Percentiles rank a stretch among this genome's conserved stretches.
phyloP scores from a whole-genome alignment of 768 basidiomycete species.

The Grammothele lineata region DNA sequence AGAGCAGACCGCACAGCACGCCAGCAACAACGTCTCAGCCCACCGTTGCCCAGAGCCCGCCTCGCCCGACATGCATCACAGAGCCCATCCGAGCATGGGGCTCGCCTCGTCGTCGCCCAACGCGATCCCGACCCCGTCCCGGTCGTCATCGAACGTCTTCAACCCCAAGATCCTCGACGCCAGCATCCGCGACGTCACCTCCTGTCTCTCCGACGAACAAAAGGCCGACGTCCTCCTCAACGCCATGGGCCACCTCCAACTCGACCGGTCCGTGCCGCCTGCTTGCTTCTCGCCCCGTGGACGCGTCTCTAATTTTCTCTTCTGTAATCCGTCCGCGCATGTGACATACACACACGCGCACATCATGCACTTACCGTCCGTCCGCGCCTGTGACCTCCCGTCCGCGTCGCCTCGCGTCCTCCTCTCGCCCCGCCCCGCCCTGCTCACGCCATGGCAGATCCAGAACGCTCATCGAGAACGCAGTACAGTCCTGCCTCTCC shows the following conservation, averaged over 20 bases:
- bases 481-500: conserved; percentile 65
- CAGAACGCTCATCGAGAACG: conserved; percentile 67
- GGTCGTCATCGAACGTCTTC: conserved; percentile 52
- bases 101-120: conserved; percentile 2
- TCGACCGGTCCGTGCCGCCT: conserved; percentile 51
- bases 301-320: conserved; percentile 5
- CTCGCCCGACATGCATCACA: conserved; percentile 13
- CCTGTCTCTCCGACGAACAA: conserved; percentile 54
- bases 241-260: conserved; percentile 78
- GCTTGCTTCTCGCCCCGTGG: conserved; percentile 2
- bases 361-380: conserved; percentile 3
- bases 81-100: conserved; percentile 12
- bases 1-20: neutral
- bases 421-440: too few relatives aligned
- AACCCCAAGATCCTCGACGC: conserved; percentile 77
- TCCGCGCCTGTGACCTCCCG: too few relatives aligned
- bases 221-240: conserved; percentile 71
- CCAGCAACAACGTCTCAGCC: too few relatives aligned
- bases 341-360: conserved; percentile 3
- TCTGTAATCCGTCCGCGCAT: neutral
- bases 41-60: too few relatives aligned
- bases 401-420: too few relatives aligned
- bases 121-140: neutral
- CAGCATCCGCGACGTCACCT: conserved; percentile 63
- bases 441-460: conserved; percentile 32